phyloP scores from a whole-genome alignment of 345 rosid genomes.

The Hibiscus tridactylites region DNA sequence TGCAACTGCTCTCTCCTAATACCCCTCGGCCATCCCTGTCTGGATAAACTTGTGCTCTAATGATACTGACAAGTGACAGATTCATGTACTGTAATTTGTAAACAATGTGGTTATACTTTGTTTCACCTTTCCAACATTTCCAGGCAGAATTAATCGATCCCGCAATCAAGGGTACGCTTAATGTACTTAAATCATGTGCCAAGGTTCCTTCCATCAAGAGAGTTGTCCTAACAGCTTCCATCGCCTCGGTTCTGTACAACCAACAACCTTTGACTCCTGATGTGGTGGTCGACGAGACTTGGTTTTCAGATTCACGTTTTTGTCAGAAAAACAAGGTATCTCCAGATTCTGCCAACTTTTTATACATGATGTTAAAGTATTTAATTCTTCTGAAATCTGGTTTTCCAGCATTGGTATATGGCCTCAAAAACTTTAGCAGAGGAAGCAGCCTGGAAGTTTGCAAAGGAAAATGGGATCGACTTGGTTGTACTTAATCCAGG shows the following conservation, averaged over 20 bases:
- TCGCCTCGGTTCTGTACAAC: background rate
- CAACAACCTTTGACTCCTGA: background rate
- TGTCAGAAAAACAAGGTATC: background rate
- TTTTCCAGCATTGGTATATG: constrained; percentile 22
- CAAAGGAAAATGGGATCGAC: constrained; percentile 20
- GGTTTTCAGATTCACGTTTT: background rate
- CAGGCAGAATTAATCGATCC: background rate
- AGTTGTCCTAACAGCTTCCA: background rate
- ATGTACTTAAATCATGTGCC: background rate
- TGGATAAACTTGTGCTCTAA: too few relatives aligned
- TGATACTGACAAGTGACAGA: too few relatives aligned
- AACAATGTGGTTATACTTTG: too few relatives aligned
- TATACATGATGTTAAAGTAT: too few relatives aligned
- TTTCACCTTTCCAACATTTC: background rate
- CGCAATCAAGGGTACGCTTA: background rate
- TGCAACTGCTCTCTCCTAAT: too few relatives aligned
- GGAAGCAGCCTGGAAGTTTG: constrained; percentile 29
- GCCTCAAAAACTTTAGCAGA: constrained; percentile 25
- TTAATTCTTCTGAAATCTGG: background rate
- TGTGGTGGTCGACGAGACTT: background rate
- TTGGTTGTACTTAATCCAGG: constrained; percentile 30
- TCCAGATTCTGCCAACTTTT: too few relatives aligned
- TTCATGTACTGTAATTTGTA: too few relatives aligned
- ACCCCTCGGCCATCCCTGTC: too few relatives aligned
- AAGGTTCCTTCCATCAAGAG: background rate